Conservation (phyloP, 1,139 yeast species). For the Saccharomyces hybrid region DNA sequence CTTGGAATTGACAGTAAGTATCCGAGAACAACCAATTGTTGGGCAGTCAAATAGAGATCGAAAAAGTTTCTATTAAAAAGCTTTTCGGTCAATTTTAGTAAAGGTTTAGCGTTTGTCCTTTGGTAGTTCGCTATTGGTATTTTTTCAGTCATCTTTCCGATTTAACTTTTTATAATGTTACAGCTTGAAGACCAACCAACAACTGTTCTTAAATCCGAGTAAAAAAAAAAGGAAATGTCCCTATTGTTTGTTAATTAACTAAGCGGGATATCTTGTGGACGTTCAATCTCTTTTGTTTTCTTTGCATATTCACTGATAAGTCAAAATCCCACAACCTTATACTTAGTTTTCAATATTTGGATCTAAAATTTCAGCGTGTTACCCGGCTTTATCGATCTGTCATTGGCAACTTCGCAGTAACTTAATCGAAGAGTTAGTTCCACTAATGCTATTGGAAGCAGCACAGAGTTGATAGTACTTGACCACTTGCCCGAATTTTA, state of each 20-base stretch:
- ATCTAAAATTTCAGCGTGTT: no score
- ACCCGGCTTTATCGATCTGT: no score
- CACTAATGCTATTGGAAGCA: no score
- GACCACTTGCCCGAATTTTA: no score
- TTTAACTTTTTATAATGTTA: background rate
- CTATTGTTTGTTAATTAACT: background rate
- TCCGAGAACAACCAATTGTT: constrained; percentile 48
- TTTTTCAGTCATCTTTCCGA: constrained; percentile 9
- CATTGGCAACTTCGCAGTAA: no score
- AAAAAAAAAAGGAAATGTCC: background rate
- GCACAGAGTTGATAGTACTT: no score
- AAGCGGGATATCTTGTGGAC: no score
- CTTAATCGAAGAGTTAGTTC: no score
- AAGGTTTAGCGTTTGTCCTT: constrained; percentile 20
- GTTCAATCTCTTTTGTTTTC: background rate
- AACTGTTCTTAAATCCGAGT: background rate
- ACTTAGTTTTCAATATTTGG: no score
- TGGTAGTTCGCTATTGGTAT: constrained; percentile 25
- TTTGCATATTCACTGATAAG: background rate
- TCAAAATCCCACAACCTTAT: no score
- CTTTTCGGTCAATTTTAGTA: constrained; percentile 43
- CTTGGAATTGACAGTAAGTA: constrained; percentile 34
- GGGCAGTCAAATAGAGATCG: constrained; percentile 53
- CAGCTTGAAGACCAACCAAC: background rate
- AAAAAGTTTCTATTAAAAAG: constrained; percentile 44